Conservation (phyloP, 495 filamentous ascomycete genomes). For the Lepraria neglecta region DNA sequence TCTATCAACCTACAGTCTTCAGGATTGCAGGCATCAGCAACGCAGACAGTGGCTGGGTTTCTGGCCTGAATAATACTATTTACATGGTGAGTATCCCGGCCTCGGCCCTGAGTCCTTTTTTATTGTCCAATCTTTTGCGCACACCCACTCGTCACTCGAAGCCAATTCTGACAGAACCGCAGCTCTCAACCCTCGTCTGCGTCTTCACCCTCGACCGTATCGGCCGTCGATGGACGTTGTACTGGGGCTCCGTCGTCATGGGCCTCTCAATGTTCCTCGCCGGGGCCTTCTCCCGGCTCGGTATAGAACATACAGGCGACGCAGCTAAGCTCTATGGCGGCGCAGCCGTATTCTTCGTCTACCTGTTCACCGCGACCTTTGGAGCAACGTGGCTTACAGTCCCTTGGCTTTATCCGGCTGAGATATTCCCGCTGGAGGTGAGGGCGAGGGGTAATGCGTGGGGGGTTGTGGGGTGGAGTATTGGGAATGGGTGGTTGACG, state of each 20-base stretch:
- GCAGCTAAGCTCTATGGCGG: conserved; percentile 35
- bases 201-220: conserved; percentile 35
- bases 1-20: conserved; percentile 23
- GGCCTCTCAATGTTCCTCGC: conserved; percentile 53
- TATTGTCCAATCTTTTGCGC: no score
- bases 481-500: conserved; percentile 56
- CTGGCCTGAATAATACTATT: conserved; percentile 49
- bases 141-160: no score
- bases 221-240: conserved; percentile 38
- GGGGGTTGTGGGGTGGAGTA: conserved; percentile 66
- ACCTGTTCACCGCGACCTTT: conserved; percentile 61
- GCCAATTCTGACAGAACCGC: neutral
- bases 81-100: conserved; percentile 32
- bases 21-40: conserved; percentile 7
- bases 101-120: no score
- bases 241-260: conserved; percentile 57
- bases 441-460: conserved; percentile 63
- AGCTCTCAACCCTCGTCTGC: conserved; percentile 46
- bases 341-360: conserved; percentile 58
- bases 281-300: neutral
- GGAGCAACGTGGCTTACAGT: conserved; percentile 67
- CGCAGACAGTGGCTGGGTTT: conserved; percentile 37
- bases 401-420: conserved; percentile 63
- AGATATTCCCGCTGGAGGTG: conserved; percentile 63
- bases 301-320: neutral